Conservation (phyloP, 2,329 filamentous ascomycete species). For the Sarocladium kiliense region DNA sequence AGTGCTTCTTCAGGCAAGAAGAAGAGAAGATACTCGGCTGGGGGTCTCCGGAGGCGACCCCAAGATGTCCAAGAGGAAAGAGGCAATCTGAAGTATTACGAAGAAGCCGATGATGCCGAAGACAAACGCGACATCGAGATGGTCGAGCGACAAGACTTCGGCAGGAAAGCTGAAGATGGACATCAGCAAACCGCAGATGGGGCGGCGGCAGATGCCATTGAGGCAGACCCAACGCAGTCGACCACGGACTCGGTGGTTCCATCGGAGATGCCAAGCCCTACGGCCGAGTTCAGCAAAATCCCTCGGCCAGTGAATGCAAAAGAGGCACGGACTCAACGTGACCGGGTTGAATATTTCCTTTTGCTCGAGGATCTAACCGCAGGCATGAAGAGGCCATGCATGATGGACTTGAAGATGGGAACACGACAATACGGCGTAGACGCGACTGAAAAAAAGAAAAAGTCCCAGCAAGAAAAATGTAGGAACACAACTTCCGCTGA, state of each 20-base stretch:
- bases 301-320: constrained; percentile 68
- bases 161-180: neutral
- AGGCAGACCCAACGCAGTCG: neutral
- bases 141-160: constrained; percentile 5
- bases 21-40: constrained; percentile 79
- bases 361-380: constrained; percentile 91
- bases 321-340: constrained; percentile 61
- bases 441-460: constrained; percentile 84
- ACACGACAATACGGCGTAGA: constrained; percentile 95
- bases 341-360: constrained; percentile 85
- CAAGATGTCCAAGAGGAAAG: constrained; percentile 64
- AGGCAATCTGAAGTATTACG: constrained; percentile 83
- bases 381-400: constrained; percentile 93
- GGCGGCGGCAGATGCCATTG: constrained; percentile 9
- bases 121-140: constrained; percentile 59
- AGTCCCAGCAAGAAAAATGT: constrained; percentile 90
- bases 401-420: constrained; percentile 98
- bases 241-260: constrained; percentile 25
- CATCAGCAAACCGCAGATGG: constrained; percentile 13
- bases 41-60: constrained; percentile 70
- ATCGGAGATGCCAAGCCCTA: constrained; percentile 32
- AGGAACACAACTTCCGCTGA: constrained; percentile 85
- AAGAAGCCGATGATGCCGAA: constrained; percentile 79
- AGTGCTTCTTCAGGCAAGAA: constrained; percentile 36
- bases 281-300: constrained; percentile 34